These are phyloP conservation scores for Neofusicoccum laricinum DNA, from an alignment of 2,329 filamentous ascomycete genomes.

Conservation along the genomic window DNA sequence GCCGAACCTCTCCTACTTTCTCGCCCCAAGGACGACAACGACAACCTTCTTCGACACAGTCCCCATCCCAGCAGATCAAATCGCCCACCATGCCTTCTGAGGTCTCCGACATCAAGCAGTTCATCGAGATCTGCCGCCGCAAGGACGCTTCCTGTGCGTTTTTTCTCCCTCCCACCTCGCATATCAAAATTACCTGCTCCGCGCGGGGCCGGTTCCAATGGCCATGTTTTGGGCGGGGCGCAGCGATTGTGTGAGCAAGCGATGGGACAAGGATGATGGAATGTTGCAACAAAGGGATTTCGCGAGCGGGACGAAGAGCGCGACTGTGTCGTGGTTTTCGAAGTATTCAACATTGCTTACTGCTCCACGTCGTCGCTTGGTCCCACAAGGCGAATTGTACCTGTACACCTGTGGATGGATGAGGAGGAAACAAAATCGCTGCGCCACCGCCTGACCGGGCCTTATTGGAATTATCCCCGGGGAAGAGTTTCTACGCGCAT, in stretches of 20 bases:
- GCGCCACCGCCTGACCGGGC: not conserved
- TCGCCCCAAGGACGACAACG: conserved; percentile 9
- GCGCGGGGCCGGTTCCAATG: not conserved
- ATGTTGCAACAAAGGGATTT: not conserved
- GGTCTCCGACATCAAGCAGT: conserved; percentile 98
- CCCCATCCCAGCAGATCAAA: conserved; percentile 19
- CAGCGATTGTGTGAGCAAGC: not conserved
- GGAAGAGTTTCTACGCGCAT: not conserved
- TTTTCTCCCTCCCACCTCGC: not conserved
- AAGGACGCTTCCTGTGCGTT: conserved; percentile 98
- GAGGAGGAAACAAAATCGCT: not conserved
- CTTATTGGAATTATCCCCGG: not conserved
- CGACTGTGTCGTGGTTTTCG: not conserved
- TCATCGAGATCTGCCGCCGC: conserved; percentile 99
- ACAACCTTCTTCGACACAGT: conserved; percentile 9
- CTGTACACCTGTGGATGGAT: not conserved
- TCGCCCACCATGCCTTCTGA: conserved; percentile 91
- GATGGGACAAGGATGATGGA: not conserved
- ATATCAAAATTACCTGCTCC: not conserved
- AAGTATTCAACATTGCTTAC: not conserved
- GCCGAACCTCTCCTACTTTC: not conserved
- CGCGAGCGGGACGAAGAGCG: not conserved
- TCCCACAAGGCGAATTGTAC: not conserved
- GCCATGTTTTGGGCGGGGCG: not conserved
- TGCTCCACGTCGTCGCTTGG: not conserved